These are phyloP conservation scores for Fragosphaeria purpurea DNA, from an alignment of 2,329 filamentous ascomycete species.

Conservation along the genomic window DNA sequence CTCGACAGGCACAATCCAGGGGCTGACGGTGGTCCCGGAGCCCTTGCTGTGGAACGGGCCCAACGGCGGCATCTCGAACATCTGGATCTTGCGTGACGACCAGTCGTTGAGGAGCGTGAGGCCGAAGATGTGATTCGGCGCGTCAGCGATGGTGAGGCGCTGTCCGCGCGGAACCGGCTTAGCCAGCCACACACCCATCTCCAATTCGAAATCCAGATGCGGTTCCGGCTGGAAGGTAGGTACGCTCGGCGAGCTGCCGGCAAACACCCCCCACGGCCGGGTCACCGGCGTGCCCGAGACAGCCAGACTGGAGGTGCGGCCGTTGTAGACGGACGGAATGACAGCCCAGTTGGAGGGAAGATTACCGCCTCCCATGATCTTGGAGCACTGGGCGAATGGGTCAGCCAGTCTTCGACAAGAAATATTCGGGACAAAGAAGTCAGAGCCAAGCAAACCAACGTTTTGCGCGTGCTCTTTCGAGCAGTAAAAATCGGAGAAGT, in stretches of 20 bases:
- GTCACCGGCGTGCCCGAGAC: background rate
- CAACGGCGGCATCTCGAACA: background rate
- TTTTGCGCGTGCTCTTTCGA: background rate
- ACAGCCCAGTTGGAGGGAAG: background rate
- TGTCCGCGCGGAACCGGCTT: background rate
- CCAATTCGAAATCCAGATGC: background rate
- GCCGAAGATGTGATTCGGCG: background rate
- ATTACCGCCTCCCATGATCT: background rate
- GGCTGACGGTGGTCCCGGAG: background rate
- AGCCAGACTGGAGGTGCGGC: background rate
- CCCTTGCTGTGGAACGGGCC: background rate
- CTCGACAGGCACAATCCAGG: background rate
- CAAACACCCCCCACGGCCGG: background rate
- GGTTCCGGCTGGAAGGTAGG: background rate
- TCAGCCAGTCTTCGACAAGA: background rate
- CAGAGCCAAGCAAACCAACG: background rate
- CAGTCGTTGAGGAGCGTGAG: background rate
- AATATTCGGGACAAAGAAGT: background rate
- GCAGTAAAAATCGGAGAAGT: background rate
- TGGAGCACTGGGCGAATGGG: background rate
- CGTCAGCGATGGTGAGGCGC: background rate
- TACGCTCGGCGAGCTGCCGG: background rate
- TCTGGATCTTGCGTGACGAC: background rate
- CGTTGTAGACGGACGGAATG: background rate
- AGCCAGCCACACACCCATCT: background rate